Conservation (phyloP, 2,329 filamentous ascomycete species). For the Colletotrichum sp. region DNA sequence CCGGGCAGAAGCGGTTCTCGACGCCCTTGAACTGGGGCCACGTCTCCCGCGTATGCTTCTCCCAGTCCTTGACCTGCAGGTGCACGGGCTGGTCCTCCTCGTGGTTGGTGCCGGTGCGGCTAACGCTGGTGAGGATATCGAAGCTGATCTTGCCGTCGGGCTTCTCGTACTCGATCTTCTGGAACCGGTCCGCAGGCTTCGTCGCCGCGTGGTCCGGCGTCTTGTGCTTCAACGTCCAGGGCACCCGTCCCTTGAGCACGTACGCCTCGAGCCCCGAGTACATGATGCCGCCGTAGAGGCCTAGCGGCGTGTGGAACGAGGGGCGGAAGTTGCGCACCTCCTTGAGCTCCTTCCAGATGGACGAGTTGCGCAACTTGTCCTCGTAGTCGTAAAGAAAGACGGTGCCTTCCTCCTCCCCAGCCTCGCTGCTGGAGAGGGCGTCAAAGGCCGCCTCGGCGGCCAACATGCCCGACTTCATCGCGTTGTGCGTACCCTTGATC, state of each 20-base stretch:
- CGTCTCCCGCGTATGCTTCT: conserved; percentile 81
- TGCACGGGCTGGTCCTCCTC: conserved; percentile 98
- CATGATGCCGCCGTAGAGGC: conserved; percentile 85
- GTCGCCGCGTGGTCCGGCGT: conserved; percentile 79
- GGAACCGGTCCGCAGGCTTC: conserved; percentile 76
- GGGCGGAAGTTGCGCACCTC: conserved; percentile 98
- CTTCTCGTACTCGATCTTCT: conserved; percentile 96
- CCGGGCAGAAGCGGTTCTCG: conserved; percentile 96
- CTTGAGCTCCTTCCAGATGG: conserved; percentile 92
- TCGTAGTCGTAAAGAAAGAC: conserved; percentile 97
- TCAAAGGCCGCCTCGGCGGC: conserved; percentile 89
- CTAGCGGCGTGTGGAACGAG: conserved; percentile 87
- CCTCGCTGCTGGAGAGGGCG: conserved; percentile 58
- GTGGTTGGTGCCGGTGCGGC: conserved; percentile 95
- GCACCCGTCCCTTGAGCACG: conserved; percentile 80
- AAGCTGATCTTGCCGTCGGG: conserved; percentile 95
- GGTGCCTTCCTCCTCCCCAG: conserved; percentile 62
- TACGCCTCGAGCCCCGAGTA: conserved; percentile 96
- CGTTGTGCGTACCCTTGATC: conserved; percentile 97
- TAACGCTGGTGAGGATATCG: conserved; percentile 95
- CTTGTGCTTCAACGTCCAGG: conserved; percentile 92
- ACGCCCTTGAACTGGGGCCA: conserved; percentile 90
- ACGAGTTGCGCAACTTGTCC: conserved; percentile 81
- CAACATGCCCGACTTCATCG: conserved; percentile 97
- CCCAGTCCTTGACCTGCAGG: conserved; percentile 94